Percentiles rank a stretch among this genome's conserved stretches.
Evolutionary conservation across 768 basidiomycete species (phyloP).

Genomic region (Mycena galericulata): DNA sequence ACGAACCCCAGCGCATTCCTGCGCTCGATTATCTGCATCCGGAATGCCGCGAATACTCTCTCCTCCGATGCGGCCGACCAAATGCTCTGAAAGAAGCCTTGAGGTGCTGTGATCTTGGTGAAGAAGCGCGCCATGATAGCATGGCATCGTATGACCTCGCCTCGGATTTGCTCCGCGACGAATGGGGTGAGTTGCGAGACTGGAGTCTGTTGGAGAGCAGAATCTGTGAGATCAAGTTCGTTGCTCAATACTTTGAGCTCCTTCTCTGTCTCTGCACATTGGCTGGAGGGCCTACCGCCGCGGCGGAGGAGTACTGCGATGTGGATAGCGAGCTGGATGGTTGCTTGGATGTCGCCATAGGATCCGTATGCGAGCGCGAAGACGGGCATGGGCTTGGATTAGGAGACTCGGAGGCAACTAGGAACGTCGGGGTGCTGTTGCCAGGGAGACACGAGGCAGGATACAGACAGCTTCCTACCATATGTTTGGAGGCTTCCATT

Average conservation of each 20-base stretch:
- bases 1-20: neutral
- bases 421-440: no score
- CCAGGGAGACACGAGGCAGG: no score
- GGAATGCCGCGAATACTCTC: neutral
- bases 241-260: neutral
- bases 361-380: conserved; percentile 4
- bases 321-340: neutral
- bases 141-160: conserved; percentile 1
- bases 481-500: no score
- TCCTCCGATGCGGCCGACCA: conserved; percentile 1
- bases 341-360: conserved; percentile 10
- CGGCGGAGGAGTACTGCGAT: neutral
- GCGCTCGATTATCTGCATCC: neutral
- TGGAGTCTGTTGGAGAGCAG: neutral
- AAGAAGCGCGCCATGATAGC: neutral
- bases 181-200: neutral
- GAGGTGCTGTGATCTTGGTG: neutral
- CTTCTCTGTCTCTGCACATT: conserved; percentile 3
- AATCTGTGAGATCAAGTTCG: conserved; percentile 1
- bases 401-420: no score
- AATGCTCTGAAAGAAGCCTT: neutral
- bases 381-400: no score
- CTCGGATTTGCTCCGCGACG: neutral
- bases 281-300: neutral
- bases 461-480: no score